Evolutionary conservation across 2,329 filamentous ascomycete species (phyloP).

Genomic region (Biscogniauxia marginata): DNA sequence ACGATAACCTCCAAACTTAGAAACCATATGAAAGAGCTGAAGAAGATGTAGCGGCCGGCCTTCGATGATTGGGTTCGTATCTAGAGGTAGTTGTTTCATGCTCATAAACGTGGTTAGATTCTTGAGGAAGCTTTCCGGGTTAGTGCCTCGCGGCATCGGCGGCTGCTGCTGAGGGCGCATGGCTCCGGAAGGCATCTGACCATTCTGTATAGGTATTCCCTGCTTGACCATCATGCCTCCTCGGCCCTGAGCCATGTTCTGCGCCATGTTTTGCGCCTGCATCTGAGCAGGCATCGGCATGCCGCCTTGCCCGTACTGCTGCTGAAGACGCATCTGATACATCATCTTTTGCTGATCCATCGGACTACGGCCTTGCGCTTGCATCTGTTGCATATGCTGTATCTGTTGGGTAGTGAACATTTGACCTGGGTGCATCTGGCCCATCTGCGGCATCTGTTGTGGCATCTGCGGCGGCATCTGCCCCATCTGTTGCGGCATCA

Average conservation of each 20-base stretch:
- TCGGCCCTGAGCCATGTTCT: slow-evolving; percentile 38
- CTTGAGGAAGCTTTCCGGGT: slow-evolving; percentile 71
- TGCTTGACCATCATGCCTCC: slow-evolving; percentile 55
- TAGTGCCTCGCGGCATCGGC: slow-evolving; percentile 40
- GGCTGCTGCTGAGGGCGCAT: slow-evolving; percentile 49
- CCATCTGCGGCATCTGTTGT: slow-evolving; percentile 34
- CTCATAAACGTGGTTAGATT: slow-evolving; percentile 77
- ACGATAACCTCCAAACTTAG: slow-evolving; percentile 75
- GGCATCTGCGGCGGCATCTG: slow-evolving; percentile 33
- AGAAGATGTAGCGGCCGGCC: slow-evolving; percentile 74
- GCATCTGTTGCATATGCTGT: slow-evolving; percentile 45
- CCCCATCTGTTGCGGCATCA: slow-evolving; percentile 52
- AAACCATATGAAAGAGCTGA: slow-evolving; percentile 74
- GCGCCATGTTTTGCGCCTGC: slow-evolving; percentile 42
- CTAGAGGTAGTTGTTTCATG: slow-evolving; percentile 69
- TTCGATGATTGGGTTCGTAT: slow-evolving; percentile 69
- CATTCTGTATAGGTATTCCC: slow-evolving; percentile 52
- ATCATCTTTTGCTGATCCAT: slow-evolving; percentile 71
- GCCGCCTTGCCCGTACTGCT: slow-evolving; percentile 65
- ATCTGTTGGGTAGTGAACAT: slow-evolving; percentile 41
- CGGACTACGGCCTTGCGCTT: slow-evolving; percentile 49
- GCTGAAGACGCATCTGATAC: slow-evolving; percentile 82
- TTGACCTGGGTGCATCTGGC: slow-evolving; percentile 38
- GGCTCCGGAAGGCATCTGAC: slow-evolving; percentile 49
- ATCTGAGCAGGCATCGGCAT: slow-evolving; percentile 52